Percentiles rank a stretch among this genome's conserved stretches.
These are phyloP conservation scores for Viola odorata DNA, from an alignment of 345 rosid species.

Conservation along the genomic window DNA sequence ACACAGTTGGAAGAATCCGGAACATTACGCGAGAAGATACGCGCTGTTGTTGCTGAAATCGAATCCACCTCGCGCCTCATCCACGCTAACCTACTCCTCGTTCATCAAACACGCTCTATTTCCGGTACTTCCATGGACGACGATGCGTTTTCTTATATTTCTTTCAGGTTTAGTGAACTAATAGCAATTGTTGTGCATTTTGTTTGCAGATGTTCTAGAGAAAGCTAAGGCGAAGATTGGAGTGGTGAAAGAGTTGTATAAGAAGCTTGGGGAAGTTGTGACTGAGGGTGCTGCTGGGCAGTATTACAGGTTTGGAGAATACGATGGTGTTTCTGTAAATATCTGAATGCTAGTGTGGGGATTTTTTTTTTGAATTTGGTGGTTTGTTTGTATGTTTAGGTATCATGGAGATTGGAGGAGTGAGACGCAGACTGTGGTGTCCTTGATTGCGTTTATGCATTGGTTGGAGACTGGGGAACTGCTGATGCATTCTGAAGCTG, in stretches of 20 bases:
- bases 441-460: constrained; percentile 78
- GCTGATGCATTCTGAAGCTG: constrained; percentile 66
- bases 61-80: constrained; percentile 69
- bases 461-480: constrained; percentile 86
- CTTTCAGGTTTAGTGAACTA: neutral
- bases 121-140: constrained; percentile 40
- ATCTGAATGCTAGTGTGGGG: neutral
- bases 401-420: constrained; percentile 95
- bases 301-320: constrained; percentile 53
- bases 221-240: constrained; percentile 55
- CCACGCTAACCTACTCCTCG: constrained; percentile 71
- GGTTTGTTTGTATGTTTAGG: constrained; percentile 33
- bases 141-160: neutral
- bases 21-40: constrained; percentile 64
- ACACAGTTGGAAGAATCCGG: constrained; percentile 67
- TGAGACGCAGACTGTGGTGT: constrained; percentile 86
- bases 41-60: constrained; percentile 61
- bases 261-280: constrained; percentile 50
- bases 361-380: constrained; percentile 8
- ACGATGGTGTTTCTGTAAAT: neutral
- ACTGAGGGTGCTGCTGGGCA: constrained; percentile 53
- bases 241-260: constrained; percentile 51
- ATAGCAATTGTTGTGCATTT: neutral
- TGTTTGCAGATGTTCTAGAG: constrained; percentile 58
- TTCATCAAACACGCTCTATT: constrained; percentile 82